Percentiles rank a stretch among this genome's conserved stretches.
Conservation (phyloP, 164 flowering plant genomes). For the Aristolochia californica region DNA sequence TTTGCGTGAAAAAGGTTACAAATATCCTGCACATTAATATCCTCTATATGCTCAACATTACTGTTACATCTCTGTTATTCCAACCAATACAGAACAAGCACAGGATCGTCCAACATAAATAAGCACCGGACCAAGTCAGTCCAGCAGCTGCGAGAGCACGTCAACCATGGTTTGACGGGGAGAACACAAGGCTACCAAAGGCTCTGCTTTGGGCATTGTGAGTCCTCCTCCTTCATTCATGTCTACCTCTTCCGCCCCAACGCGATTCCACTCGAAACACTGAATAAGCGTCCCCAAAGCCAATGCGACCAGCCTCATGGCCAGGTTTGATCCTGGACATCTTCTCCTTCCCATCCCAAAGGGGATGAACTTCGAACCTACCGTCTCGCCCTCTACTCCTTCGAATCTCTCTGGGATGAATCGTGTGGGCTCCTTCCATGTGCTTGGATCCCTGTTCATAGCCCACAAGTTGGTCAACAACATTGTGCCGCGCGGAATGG, state of each 20-base stretch:
- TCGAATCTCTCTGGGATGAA: constrained; percentile 38
- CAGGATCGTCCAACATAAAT: too few relatives aligned
- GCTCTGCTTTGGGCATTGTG: not conserved
- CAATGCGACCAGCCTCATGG: constrained; percentile 1
- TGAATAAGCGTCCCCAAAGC: constrained; percentile 2
- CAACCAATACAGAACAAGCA: too few relatives aligned
- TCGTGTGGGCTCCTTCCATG: constrained; percentile 22
- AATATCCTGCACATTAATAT: too few relatives aligned
- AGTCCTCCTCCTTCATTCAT: constrained; percentile 4
- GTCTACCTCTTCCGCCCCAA: not conserved
- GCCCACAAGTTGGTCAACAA: constrained; percentile 35
- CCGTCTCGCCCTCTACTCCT: constrained; percentile 5
- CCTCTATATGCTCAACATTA: too few relatives aligned
- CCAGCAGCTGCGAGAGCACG: too few relatives aligned
- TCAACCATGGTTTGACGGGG: too few relatives aligned
- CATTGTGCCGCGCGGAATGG: constrained; percentile 31
- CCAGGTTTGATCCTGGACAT: constrained; percentile 12
- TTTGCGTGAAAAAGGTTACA: too few relatives aligned
- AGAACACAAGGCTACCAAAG: not conserved
- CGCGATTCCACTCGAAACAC: not conserved
- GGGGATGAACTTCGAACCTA: constrained; percentile 10
- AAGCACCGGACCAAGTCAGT: too few relatives aligned
- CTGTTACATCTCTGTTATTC: too few relatives aligned
- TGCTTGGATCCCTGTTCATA: constrained; percentile 21
- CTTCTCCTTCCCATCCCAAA: constrained; percentile 17